Percentiles rank a stretch among this genome's conserved stretches.
Conservation (phyloP, 2,329 filamentous ascomycete genomes). For the Talaromyces funiculosus region DNA sequence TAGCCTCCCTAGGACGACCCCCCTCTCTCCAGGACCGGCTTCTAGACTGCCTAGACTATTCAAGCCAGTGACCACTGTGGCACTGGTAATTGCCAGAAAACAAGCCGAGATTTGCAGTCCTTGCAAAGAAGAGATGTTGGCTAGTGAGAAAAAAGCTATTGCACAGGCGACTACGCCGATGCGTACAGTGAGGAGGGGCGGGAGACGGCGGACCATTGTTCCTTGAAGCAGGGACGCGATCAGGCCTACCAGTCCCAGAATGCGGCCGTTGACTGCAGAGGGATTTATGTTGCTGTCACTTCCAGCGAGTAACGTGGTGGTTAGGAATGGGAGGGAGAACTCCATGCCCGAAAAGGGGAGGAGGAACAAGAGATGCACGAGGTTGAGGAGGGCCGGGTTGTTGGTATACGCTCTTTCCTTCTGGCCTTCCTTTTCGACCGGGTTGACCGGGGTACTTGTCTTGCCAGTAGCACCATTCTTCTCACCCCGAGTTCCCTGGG, state of each 20-base stretch:
- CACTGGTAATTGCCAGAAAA: slow-evolving; percentile 80
- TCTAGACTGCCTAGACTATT: slow-evolving; percentile 92
- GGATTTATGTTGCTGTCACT: slow-evolving; percentile 28
- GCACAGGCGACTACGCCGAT: slow-evolving; percentile 73
- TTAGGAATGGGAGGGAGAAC: slow-evolving; percentile 95
- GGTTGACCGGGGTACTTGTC: slow-evolving; percentile 9
- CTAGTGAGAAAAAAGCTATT: slow-evolving; percentile 72
- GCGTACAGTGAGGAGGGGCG: slow-evolving; percentile 73
- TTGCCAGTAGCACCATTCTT: slow-evolving; percentile 16
- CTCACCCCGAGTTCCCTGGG: slow-evolving; percentile 28
- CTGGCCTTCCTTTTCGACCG: slow-evolving; percentile 27
- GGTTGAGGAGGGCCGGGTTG: slow-evolving; percentile 73
- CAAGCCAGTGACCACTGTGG: slow-evolving; percentile 88
- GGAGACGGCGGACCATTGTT: slow-evolving; percentile 77
- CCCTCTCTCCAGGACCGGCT: slow-evolving; percentile 71
- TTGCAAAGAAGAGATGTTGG: slow-evolving; percentile 59
- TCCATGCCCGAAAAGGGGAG: slow-evolving; percentile 98
- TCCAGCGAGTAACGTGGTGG: slow-evolving; percentile 78
- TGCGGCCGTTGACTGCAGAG: slow-evolving; percentile 71
- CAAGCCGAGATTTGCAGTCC: slow-evolving; percentile 77
- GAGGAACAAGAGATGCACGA: slow-evolving; percentile 82
- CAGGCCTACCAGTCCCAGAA: slow-evolving; percentile 87
- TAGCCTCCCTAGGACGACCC: slow-evolving; percentile 78
- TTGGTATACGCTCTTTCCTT: slow-evolving; percentile 59
- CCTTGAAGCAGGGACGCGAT: slow-evolving; percentile 90